Conservation (phyloP, 2,329 filamentous ascomycete genomes). For the Raffaelea arxii region DNA sequence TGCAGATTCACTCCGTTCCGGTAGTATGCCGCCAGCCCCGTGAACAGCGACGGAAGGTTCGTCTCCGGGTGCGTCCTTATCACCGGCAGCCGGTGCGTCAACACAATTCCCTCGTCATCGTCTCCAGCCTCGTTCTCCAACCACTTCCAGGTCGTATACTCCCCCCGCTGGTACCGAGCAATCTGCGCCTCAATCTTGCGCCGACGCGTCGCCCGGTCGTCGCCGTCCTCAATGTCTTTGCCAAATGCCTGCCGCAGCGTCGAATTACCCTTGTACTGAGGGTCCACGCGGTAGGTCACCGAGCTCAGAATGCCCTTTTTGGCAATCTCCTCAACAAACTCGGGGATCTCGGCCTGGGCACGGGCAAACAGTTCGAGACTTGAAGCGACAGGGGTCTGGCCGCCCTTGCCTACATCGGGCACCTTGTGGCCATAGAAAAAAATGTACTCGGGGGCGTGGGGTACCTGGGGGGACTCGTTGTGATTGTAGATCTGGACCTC, state of each 20-base stretch:
- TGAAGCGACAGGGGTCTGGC: conserved; percentile 17
- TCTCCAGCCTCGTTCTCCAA: conserved; percentile 13
- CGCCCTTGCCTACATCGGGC: conserved; percentile 14
- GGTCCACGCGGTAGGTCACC: background rate
- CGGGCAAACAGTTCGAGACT: conserved; percentile 15
- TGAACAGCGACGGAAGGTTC: conserved; percentile 16
- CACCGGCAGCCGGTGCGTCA: conserved; percentile 16
- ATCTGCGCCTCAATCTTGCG: conserved; percentile 15
- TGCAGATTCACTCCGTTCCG: too few species aligned
- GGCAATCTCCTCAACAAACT: conserved; percentile 14
- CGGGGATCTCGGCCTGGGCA: conserved; percentile 12
- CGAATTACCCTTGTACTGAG: conserved; percentile 13
- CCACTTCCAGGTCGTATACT: conserved; percentile 5
- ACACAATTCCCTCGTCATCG: conserved; percentile 14
- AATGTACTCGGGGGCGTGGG: conserved; percentile 18
- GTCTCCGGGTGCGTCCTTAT: conserved; percentile 14
- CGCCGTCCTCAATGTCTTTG: conserved; percentile 12
- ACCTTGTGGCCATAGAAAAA: conserved; percentile 15
- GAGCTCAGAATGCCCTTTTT: conserved; percentile 9
- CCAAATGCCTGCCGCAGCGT: conserved; percentile 17
- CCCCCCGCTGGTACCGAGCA: conserved; percentile 15
- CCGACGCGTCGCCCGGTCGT: conserved; percentile 13
- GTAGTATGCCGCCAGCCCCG: conserved; percentile 16
- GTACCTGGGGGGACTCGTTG: conserved; percentile 17
- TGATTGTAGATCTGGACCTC: conserved; percentile 16